Evolutionary conservation across 1,284 basidiomycete species (phyloP), one percentile per base, ranked within the genome.

Genomic region (Ceratobasidium sp.): DNA sequence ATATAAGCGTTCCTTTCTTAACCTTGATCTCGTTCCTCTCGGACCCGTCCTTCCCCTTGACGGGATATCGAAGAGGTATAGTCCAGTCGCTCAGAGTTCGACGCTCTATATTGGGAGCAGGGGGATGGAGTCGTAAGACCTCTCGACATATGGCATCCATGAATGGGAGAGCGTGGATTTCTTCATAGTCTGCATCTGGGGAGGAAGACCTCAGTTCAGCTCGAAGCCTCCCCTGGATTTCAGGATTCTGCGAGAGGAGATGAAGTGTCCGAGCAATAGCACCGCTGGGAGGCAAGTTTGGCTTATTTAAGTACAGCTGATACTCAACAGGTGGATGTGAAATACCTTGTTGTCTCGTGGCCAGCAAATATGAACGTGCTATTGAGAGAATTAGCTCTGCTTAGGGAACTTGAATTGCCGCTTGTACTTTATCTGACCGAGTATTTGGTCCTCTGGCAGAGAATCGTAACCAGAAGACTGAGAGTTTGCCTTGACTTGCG

Each of bases 341-440:
- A 4, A 3, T 36, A 55, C 64, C 64, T 67, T 26, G 64, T 67
- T 18, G 64, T 59, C 34, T 59, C 57, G 23, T 59, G 57, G n/a
- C 57, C 57, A 59, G 57, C 57, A 26, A 59, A 43, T 43, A 59
- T 43, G 36, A 59, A 59, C 14, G 23, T 23, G n/a, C 57, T 59
- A 41, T 16, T 39, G 8, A 43, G 16, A 43, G 14, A 16, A 26
- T 59, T 23, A 59, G 18, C 30, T 36, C 3, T 8, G 2, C 21
- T 32, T n/a, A n/a, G n/a, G n/a, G n/a, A n/a, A n/a, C n/a, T n/a
- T n/a, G n/a, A n/a, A n/a, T n/a, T n/a, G n/a, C n/a, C n/a, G n/a
- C n/a, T n/a, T n/a, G 21, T 39, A 69, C 64, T 69, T 69, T 21
- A 69, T 69, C 41, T 69, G 64, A n/a, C 52, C 64, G 12, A 69